Conservation (phyloP, 2,329 filamentous ascomycete genomes). For the Parastagonospora avenae region DNA sequence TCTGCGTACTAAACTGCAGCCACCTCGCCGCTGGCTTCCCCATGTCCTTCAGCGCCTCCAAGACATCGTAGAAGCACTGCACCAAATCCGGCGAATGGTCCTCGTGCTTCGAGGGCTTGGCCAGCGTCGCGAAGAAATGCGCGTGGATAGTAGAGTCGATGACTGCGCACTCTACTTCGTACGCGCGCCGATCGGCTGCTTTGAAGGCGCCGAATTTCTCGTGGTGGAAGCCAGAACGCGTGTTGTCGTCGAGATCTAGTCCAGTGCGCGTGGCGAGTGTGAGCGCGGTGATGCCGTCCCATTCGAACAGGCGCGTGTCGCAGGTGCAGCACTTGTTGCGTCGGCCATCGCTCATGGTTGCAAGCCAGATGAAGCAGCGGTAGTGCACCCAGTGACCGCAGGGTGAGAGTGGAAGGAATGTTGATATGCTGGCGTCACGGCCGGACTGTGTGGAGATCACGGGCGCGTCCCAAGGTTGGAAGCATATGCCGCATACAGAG, state of each 20-base stretch:
- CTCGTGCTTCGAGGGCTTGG: background rate
- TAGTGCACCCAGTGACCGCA: conserved; percentile 36
- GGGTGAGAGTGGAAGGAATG: conserved; percentile 23
- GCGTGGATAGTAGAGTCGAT: conserved; percentile 10
- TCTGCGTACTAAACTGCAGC: conserved; percentile 16
- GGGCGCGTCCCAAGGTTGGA: conserved; percentile 8
- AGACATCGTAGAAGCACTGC: conserved; percentile 12
- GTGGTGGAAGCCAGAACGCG: too few species aligned
- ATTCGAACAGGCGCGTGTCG: conserved; percentile 19
- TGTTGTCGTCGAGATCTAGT: conserved; percentile 8
- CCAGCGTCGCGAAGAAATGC: conserved; percentile 7
- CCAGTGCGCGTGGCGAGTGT: conserved; percentile 26
- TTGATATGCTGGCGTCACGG: conserved; percentile 1
- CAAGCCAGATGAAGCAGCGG: conserved; percentile 22
- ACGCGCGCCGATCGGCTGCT: background rate
- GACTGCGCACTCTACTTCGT: conserved; percentile 18
- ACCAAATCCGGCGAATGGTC: conserved; percentile 20
- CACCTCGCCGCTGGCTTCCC: conserved; percentile 13
- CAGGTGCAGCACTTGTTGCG: conserved; percentile 19
- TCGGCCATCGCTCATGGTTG: background rate
- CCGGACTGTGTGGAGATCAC: background rate
- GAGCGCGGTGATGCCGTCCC: conserved; percentile 27
- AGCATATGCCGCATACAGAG: conserved; percentile 15
- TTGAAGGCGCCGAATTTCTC: too few species aligned
- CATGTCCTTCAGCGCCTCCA: conserved; percentile 11